phyloP scores from a whole-genome alignment of 305 asterid genomes.

The Fraxinus sp. region DNA sequence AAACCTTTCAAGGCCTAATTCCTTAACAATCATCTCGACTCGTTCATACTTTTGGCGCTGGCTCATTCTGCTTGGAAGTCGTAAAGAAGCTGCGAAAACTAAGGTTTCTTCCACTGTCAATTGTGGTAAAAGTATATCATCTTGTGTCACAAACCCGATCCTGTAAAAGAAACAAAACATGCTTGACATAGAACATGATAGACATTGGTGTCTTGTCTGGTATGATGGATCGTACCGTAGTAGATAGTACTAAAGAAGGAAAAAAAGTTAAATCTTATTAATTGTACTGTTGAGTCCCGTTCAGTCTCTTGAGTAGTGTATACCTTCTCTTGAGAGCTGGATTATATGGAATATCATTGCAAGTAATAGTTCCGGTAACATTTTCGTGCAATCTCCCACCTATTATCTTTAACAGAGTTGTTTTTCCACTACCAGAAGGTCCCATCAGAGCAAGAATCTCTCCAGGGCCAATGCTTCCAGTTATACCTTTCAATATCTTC shows the following conservation, averaged over 20 bases:
- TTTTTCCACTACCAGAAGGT: slow-evolving; percentile 95
- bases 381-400: slow-evolving; percentile 75
- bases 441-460: slow-evolving; percentile 91
- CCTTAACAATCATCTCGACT: slow-evolving; percentile 67
- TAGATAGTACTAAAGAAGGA: neutral
- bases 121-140: slow-evolving; percentile 83
- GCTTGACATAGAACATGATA: neutral
- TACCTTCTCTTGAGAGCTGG: slow-evolving; percentile 83
- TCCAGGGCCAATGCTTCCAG: slow-evolving; percentile 82
- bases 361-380: slow-evolving; percentile 70
- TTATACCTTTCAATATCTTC: slow-evolving; percentile 76
- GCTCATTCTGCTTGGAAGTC: slow-evolving; percentile 76
- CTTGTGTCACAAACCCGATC: slow-evolving; percentile 89
- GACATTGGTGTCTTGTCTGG: neutral
- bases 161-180: slow-evolving; percentile 32
- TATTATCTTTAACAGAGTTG: slow-evolving; percentile 66
- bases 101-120: slow-evolving; percentile 86
- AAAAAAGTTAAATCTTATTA: neutral
- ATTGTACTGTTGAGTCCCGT: neutral
- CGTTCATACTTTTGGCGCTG: slow-evolving; percentile 58
- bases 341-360: slow-evolving; percentile 63
- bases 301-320: neutral
- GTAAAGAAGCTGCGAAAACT: slow-evolving; percentile 67
- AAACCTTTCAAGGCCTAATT: slow-evolving; percentile 87
- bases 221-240: neutral